Evolutionary conservation across 1,284 basidiomycete species (phyloP).

Genomic region (Microbotryum silenes-acaulis): DNA sequence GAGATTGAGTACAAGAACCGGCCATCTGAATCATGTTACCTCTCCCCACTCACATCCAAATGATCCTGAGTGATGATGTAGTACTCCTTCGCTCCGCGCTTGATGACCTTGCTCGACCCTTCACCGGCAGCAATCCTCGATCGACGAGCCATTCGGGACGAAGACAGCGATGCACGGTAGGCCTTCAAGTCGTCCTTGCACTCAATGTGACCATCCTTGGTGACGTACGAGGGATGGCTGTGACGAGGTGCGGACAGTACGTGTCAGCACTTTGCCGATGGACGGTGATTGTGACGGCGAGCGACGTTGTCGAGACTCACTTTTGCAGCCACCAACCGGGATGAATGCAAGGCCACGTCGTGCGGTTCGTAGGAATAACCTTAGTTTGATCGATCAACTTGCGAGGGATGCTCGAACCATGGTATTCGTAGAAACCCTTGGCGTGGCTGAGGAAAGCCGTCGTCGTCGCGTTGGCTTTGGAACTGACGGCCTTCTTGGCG

Average conservation of each 20-base stretch:
- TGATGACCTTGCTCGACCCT: background rate
- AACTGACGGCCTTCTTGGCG: background rate
- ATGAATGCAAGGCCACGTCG: conserved; percentile 20
- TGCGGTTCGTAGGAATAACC: conserved; percentile 14
- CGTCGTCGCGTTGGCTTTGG: background rate
- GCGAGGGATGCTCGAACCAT: conserved; percentile 5
- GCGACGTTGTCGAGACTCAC: too few species aligned
- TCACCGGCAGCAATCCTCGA: background rate
- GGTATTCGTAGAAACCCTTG: conserved; percentile 17
- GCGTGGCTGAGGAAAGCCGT: background rate
- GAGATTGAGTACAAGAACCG: too few species aligned
- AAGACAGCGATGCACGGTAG: conserved; percentile 1
- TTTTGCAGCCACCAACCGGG: conserved; percentile 18
- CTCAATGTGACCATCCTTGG: background rate
- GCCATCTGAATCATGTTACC: too few species aligned
- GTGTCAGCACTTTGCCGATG: too few species aligned
- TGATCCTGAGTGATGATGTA: background rate
- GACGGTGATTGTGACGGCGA: too few species aligned
- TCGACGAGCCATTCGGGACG: conserved; percentile 8
- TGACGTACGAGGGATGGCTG: conserved; percentile 2
- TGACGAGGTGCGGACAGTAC: too few species aligned
- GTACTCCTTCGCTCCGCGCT: background rate
- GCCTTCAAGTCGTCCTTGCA: conserved; percentile 1
- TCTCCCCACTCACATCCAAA: background rate
- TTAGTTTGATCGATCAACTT: conserved; percentile 6